A percentile compares a stretch with the other conserved stretches of the same genome.
Conservation (phyloP, 2,329 filamentous ascomycete species). For the Cladosporium halotolerans region DNA sequence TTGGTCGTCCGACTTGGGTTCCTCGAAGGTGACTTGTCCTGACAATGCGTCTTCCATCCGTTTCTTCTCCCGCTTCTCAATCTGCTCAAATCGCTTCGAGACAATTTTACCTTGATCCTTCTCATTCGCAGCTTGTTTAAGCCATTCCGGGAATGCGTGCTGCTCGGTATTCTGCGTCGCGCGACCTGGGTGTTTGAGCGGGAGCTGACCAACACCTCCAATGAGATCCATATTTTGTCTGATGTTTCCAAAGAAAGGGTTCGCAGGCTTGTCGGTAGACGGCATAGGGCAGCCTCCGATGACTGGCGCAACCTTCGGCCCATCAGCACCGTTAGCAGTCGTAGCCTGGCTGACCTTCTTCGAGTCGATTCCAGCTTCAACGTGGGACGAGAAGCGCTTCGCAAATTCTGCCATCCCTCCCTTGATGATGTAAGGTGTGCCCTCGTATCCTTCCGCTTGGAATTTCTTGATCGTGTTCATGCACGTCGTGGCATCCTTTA, state of each 20-base stretch:
- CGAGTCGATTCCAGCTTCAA: constrained; percentile 44
- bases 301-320: constrained; percentile 63
- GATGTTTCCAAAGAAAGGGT: constrained; percentile 94
- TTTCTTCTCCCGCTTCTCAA: constrained; percentile 79
- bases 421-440: constrained; percentile 66
- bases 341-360: constrained; percentile 4
- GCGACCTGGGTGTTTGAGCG: constrained; percentile 52
- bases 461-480: constrained; percentile 94
- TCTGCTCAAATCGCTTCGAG: constrained; percentile 73
- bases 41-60: constrained; percentile 84
- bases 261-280: constrained; percentile 58
- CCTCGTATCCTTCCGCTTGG: constrained; percentile 71
- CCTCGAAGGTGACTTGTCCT: constrained; percentile 52
- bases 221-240: constrained; percentile 94
- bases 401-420: constrained; percentile 77
- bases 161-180: constrained; percentile 44
- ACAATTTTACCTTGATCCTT: constrained; percentile 72
- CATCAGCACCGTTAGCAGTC: constrained; percentile 41
- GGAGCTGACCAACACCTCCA: constrained; percentile 79
- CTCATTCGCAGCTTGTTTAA: constrained; percentile 60
- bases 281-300: constrained; percentile 85
- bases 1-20: constrained; percentile 31
- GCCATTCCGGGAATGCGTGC: constrained; percentile 64
- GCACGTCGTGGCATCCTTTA: constrained; percentile 73
- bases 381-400: constrained; percentile 55